These are phyloP conservation scores for Phoenix dactylifera DNA, from an alignment of 176 grass and related monocot species.

Conservation along the genomic window DNA sequence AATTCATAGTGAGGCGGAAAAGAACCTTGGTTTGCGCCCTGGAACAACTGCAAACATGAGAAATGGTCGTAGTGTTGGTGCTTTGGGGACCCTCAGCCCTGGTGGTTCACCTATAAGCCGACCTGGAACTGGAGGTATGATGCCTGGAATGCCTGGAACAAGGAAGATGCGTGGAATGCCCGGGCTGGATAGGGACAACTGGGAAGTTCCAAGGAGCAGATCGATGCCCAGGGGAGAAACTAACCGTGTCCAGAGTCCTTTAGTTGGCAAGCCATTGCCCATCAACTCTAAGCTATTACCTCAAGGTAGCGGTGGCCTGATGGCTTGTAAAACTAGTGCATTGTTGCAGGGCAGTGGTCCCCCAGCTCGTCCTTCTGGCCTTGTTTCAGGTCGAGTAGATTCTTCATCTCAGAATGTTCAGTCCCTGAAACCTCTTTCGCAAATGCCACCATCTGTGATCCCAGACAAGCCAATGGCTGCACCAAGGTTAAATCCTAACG, in stretches of 20 bases:
- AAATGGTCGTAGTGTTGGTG: neutral
- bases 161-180: constrained; percentile 16
- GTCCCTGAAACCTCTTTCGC: neutral
- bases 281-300: constrained; percentile 7
- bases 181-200: neutral
- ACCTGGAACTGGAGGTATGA: constrained; percentile 10
- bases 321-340: constrained; percentile 9
- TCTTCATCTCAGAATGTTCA: neutral
- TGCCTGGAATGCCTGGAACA: constrained; percentile 8
- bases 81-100: neutral
- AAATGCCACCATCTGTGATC: neutral
- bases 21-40: neutral
- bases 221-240: constrained; percentile 1
- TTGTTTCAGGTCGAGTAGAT: neutral
- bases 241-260: neutral
- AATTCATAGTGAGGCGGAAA: constrained; percentile 3
- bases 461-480: neutral
- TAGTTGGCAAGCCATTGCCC: neutral
- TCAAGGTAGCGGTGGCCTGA: constrained; percentile 3
- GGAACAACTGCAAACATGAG: constrained; percentile 7
- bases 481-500: neutral
- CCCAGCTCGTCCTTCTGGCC: neutral
- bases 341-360: neutral
- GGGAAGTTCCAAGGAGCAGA: constrained; percentile 3
- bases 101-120: neutral